phyloP scores from a whole-genome alignment of 257 asterid species.

The Gentiana dahurica region DNA sequence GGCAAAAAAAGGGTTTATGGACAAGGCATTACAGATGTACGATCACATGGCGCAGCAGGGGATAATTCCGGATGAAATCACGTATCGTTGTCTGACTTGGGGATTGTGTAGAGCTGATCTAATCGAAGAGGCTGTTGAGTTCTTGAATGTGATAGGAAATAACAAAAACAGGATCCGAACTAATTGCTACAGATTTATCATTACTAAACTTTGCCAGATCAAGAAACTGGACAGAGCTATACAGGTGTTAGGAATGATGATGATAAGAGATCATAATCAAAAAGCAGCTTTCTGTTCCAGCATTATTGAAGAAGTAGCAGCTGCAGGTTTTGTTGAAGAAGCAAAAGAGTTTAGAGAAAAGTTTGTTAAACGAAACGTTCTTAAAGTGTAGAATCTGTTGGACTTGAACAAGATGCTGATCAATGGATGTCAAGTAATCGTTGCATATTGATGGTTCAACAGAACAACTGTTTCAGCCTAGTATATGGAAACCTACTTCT shows the following conservation, averaged over 20 bases:
- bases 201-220: constrained; percentile 52
- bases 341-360: constrained; percentile 47
- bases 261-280: constrained; percentile 26
- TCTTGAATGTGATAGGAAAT: constrained; percentile 44
- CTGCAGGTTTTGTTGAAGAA: constrained; percentile 61
- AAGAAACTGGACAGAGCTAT: constrained; percentile 48
- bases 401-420: not conserved
- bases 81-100: constrained; percentile 71
- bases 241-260: constrained; percentile 41
- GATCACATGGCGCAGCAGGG: constrained; percentile 42
- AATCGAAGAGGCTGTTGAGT: constrained; percentile 58
- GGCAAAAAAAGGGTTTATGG: constrained; percentile 64
- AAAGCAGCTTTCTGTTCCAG: constrained; percentile 27
- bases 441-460: no score
- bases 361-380: constrained; percentile 34
- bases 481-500: no score
- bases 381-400: constrained; percentile 18
- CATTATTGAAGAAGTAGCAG: constrained; percentile 43
- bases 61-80: constrained; percentile 59
- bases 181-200: constrained; percentile 60
- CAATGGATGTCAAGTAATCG: no score
- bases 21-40: constrained; percentile 59
- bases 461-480: no score
- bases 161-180: constrained; percentile 38
- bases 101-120: constrained; percentile 70